Evolutionary conservation across 208 protist genomes (phyloP).

Genomic region (Trypanosoma mega): DNA sequence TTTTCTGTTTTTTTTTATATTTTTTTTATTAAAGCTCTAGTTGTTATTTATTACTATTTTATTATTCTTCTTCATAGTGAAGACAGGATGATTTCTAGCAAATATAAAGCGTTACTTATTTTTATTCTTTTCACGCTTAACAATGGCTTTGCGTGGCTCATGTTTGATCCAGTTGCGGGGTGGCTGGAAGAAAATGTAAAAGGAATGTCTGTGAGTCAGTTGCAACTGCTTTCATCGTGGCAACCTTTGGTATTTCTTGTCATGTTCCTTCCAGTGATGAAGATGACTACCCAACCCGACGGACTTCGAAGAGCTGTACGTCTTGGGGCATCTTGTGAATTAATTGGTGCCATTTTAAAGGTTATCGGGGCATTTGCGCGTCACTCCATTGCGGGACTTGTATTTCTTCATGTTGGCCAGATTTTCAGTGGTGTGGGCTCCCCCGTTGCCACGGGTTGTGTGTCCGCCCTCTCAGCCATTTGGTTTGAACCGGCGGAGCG

Average conservation of each 20-base stretch:
- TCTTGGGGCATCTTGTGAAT: conserved; percentile 59
- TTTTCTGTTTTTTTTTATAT: not conserved
- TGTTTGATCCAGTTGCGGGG: conserved; percentile 84
- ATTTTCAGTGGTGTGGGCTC: conserved; percentile 86
- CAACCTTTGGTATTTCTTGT: conserved; percentile 75
- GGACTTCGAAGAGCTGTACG: conserved; percentile 71
- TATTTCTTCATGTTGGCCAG: conserved; percentile 78
- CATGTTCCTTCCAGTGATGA: conserved; percentile 75
- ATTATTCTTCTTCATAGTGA: conserved; percentile 13
- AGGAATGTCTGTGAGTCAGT: conserved; percentile 47
- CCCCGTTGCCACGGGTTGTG: conserved; percentile 71
- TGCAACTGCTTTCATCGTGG: conserved; percentile 83
- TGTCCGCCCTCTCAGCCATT: conserved; percentile 79
- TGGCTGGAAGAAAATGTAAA: conserved; percentile 65
- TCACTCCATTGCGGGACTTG: conserved; percentile 42
- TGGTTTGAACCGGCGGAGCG: conserved; percentile 84
- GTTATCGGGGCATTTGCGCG: conserved; percentile 45
- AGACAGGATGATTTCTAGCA: conserved; percentile 27
- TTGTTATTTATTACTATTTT: conserved; percentile 2
- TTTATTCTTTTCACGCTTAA: conserved; percentile 84
- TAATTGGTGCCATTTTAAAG: conserved; percentile 71
- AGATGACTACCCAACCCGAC: conserved; percentile 69
- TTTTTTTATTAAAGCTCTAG: not conserved
- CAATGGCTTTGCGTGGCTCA: conserved; percentile 88
- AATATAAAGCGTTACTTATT: conserved; percentile 77